Conservation (phyloP, 2,329 filamentous ascomycete species). For the Calonectria pauciramosa region DNA sequence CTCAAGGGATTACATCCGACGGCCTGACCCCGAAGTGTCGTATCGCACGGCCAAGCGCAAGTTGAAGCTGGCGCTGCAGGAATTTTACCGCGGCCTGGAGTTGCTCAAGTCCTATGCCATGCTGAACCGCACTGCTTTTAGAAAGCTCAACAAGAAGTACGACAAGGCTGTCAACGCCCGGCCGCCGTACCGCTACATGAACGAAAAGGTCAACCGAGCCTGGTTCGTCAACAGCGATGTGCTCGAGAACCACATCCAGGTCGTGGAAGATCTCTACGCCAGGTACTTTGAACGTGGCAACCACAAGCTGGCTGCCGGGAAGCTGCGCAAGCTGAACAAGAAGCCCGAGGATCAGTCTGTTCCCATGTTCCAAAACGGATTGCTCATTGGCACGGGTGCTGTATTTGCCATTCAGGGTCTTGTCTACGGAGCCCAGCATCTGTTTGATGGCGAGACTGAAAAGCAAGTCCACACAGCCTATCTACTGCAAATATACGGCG, state of each 20-base stretch:
- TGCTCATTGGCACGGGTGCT: constrained; percentile 77
- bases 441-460: constrained; percentile 62
- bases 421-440: constrained; percentile 69
- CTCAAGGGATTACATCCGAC: constrained; percentile 65
- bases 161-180: constrained; percentile 89
- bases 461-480: constrained; percentile 72
- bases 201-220: constrained; percentile 89
- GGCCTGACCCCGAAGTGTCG: constrained; percentile 72
- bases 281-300: constrained; percentile 96
- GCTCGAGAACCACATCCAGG: constrained; percentile 83
- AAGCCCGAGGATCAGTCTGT: constrained; percentile 69
- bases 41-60: constrained; percentile 93
- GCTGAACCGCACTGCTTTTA: constrained; percentile 92
- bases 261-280: constrained; percentile 91
- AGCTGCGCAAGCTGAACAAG: constrained; percentile 81
- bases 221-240: constrained; percentile 94
- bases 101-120: constrained; percentile 92
- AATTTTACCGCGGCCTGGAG: constrained; percentile 93
- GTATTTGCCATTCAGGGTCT: constrained; percentile 78
- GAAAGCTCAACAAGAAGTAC: constrained; percentile 99
- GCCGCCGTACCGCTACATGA: constrained; percentile 85
- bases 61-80: constrained; percentile 89
- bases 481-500: constrained; percentile 90
- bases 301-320: constrained; percentile 89
- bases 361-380: constrained; percentile 71